Evolutionary conservation across 441 rosid species (phyloP).

Genomic region (Biscutella auriculata): DNA sequence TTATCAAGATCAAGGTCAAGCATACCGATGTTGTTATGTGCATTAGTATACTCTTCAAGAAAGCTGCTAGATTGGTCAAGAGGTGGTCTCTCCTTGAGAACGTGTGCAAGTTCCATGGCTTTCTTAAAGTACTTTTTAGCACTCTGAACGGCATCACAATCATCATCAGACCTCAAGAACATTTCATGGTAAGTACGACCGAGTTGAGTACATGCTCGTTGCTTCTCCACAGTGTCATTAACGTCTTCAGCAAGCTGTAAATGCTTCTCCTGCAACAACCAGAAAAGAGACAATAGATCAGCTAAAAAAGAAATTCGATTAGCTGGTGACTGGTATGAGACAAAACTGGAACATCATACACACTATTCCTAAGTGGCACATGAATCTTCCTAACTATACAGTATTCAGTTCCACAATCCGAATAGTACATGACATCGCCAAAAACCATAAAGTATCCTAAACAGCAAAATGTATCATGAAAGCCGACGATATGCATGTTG

Average conservation of each 20-base stretch:
- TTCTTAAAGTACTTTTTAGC: slow-evolving; percentile 82
- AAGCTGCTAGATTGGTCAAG: slow-evolving; percentile 44
- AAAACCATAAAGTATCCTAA: neutral
- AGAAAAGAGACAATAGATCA: neutral
- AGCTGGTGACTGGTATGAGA: neutral
- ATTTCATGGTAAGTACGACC: slow-evolving; percentile 89
- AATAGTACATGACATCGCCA: neutral
- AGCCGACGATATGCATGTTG: neutral
- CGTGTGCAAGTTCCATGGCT: slow-evolving; percentile 67
- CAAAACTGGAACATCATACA: neutral
- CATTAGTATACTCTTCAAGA: slow-evolving; percentile 80
- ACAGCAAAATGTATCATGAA: neutral
- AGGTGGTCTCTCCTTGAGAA: slow-evolving; percentile 58
- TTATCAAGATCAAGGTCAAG: slow-evolving; percentile 85
- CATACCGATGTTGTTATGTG: slow-evolving; percentile 89
- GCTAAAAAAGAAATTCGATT: no score
- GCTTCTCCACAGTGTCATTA: slow-evolving; percentile 72
- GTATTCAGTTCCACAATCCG: neutral
- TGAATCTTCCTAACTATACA: neutral
- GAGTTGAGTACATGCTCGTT: slow-evolving; percentile 86
- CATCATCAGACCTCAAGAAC: slow-evolving; percentile 50
- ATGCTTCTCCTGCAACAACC: slow-evolving; percentile 57
- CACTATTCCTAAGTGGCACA: neutral
- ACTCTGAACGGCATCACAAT: slow-evolving; percentile 50
- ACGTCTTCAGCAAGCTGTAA: slow-evolving; percentile 74